Conservation (phyloP, 2,329 filamentous ascomycete genomes). For the Fragosphaeria purpurea region DNA sequence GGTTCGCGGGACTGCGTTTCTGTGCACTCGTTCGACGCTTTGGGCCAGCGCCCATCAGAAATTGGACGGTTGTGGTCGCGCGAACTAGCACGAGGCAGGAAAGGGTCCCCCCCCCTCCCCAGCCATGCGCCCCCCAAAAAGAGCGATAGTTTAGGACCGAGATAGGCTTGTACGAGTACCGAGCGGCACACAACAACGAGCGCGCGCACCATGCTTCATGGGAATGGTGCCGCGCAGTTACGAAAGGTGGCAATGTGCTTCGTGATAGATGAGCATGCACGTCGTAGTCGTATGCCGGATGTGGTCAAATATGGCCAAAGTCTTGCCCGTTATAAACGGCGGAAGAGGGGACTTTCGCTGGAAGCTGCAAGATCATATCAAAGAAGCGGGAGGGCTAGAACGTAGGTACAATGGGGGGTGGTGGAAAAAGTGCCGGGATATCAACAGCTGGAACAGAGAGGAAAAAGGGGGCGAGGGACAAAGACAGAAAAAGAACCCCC, state of each 20-base stretch:
- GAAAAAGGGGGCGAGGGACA: background rate
- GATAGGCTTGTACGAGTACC: background rate
- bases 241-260: too few relatives aligned
- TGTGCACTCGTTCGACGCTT: background rate
- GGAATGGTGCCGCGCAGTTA: too few relatives aligned
- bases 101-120: background rate
- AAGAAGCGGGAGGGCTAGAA: too few relatives aligned
- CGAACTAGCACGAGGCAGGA: constrained; percentile 2
- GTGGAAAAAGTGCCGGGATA: background rate
- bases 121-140: background rate
- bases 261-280: background rate
- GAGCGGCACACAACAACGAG: background rate
- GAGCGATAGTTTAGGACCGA: background rate
- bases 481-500: too few relatives aligned
- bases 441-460: background rate
- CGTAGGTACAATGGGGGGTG: too few relatives aligned
- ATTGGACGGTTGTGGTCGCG: constrained; percentile 1
- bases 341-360: too few relatives aligned
- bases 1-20: too few relatives aligned
- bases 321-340: too few relatives aligned
- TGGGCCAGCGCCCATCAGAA: background rate
- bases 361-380: too few relatives aligned
- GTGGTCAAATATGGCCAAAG: background rate
- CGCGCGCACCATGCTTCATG: background rate
- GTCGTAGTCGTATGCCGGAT: background rate